phyloP scores from a whole-genome alignment of 768 basidiomycete genomes.

The Psilocybe azurescens region DNA sequence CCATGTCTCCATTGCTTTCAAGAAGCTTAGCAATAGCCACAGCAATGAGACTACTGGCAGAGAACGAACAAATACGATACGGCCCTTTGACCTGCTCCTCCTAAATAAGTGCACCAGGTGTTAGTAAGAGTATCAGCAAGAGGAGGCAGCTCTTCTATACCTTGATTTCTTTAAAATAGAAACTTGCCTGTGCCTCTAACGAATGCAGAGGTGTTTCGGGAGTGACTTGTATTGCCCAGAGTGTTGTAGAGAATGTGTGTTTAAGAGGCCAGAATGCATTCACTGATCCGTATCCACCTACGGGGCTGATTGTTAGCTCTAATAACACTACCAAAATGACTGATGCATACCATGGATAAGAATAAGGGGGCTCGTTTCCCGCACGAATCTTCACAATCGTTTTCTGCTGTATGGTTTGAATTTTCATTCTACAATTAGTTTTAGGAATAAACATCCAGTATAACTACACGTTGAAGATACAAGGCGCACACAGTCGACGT shows the following conservation, averaged over 20 bases:
- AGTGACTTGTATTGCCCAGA: constrained; percentile 7
- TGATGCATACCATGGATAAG: not conserved
- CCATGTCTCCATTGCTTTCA: not conserved
- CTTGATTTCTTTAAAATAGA: constrained; percentile 1
- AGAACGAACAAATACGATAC: constrained; percentile 3
- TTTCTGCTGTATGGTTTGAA: not conserved
- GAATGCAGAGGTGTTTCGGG: constrained; percentile 5
- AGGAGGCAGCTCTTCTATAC: not conserved
- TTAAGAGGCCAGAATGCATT: not conserved
- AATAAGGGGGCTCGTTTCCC: not conserved
- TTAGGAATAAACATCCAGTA: no score
- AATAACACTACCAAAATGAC: not conserved
- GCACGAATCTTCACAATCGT: not conserved
- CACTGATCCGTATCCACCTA: not conserved
- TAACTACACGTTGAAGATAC: no score
- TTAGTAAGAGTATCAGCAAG: not conserved
- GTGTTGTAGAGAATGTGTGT: not conserved
- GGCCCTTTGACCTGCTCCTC: not conserved
- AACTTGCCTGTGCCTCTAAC: not conserved
- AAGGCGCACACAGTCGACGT: no score
- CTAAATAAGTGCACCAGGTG: not conserved
- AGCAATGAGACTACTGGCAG: not conserved
- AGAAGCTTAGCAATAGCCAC: not conserved
- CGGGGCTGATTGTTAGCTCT: no score
- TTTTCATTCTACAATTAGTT: no score